Evolutionary conservation across 2,329 filamentous ascomycete species (phyloP).

Genomic region (Hypoxylon sp.): DNA sequence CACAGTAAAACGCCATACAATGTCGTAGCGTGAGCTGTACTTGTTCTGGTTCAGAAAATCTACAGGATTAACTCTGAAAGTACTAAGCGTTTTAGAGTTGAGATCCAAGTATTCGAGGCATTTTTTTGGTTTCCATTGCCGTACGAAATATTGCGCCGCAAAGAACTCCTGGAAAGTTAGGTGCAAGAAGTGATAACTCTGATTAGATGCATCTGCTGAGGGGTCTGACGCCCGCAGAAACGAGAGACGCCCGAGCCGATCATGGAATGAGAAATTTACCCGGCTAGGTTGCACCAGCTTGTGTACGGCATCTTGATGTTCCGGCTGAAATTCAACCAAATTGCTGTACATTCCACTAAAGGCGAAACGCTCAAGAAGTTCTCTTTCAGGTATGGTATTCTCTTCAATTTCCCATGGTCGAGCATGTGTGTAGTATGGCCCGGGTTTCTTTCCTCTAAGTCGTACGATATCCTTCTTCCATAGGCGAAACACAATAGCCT

Average conservation of each 20-base stretch:
- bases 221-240: slow-evolving; percentile 2
- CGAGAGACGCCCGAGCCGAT: not conserved
- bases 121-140: not conserved
- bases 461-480: slow-evolving; percentile 9
- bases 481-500: not conserved
- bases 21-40: slow-evolving; percentile 6
- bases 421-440: too few relatives aligned
- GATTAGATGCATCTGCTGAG: not conserved
- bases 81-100: not conserved
- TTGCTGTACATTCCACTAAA: slow-evolving; percentile 8
- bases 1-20: slow-evolving; percentile 16
- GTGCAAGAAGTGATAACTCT: slow-evolving; percentile 15
- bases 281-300: not conserved
- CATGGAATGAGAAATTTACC: not conserved
- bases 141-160: slow-evolving; percentile 7
- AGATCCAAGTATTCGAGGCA: not conserved
- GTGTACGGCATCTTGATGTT: not conserved
- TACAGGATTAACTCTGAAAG: not conserved
- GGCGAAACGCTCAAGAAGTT: not conserved
- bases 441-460: not conserved
- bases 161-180: slow-evolving; percentile 19
- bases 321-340: not conserved
- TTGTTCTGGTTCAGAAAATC: slow-evolving; percentile 3
- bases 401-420: too few relatives aligned
- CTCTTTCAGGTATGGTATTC: too few relatives aligned